phyloP scores from a whole-genome alignment of 2,329 filamentous ascomycete species.

The Amauroascus niger region DNA sequence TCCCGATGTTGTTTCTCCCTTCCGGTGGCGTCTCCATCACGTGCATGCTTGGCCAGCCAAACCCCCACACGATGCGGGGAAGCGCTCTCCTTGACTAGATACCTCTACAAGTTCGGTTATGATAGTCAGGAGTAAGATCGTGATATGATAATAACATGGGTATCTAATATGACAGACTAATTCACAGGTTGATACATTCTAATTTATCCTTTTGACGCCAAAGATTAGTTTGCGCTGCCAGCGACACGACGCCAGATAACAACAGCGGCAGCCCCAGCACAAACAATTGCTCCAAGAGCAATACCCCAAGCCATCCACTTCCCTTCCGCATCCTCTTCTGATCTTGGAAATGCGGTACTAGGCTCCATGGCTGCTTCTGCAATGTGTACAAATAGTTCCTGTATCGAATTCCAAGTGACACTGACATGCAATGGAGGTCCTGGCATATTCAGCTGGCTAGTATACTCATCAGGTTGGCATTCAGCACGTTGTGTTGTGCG shows the following conservation, averaged over 20 bases:
- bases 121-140: not conserved
- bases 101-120: too few relatives aligned
- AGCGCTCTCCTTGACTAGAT: too few relatives aligned
- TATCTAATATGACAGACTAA: not conserved
- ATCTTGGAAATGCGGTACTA: slow-evolving; percentile 77
- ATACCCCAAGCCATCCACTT: slow-evolving; percentile 82
- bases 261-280: slow-evolving; percentile 48
- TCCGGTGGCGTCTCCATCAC: not conserved
- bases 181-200: not conserved
- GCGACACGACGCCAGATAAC: slow-evolving; percentile 50
- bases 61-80: slow-evolving; percentile 1
- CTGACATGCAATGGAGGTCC: slow-evolving; percentile 81
- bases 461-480: slow-evolving; percentile 85
- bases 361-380: slow-evolving; percentile 89
- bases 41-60: not conserved
- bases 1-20: too few relatives aligned
- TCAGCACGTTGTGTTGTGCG: slow-evolving; percentile 94
- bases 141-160: not conserved
- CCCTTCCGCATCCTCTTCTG: slow-evolving; percentile 65
- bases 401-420: slow-evolving; percentile 87
- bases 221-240: slow-evolving; percentile 24
- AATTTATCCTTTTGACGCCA: not conserved
- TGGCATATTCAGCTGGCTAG: slow-evolving; percentile 72
- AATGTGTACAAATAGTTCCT: slow-evolving; percentile 82
- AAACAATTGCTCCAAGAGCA: slow-evolving; percentile 62